phyloP scores from a whole-genome alignment of 2,329 filamentous ascomycete genomes.

The Alternaria consortialis region DNA sequence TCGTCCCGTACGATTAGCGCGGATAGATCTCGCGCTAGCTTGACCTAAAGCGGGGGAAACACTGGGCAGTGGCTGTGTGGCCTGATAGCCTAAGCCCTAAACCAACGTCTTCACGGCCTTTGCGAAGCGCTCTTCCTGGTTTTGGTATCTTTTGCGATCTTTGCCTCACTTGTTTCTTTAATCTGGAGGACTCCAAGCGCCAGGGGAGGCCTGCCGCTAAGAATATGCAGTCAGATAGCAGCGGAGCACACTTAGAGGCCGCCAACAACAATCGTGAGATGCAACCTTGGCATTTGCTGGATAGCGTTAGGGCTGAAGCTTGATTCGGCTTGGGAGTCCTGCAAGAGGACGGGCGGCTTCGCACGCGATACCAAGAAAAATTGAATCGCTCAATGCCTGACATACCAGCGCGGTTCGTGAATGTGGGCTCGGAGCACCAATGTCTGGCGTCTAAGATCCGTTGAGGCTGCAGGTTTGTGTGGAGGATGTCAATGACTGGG shows the following conservation, averaged over 20 bases:
- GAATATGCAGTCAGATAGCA: background rate
- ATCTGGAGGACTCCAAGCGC: background rate
- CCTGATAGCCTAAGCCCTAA: too few species aligned
- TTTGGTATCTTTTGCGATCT: background rate
- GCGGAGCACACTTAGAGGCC: background rate
- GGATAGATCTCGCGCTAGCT: background rate
- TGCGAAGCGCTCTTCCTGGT: background rate
- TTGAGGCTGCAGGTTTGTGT: background rate
- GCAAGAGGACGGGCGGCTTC: background rate
- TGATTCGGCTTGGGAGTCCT: background rate
- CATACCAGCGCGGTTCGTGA: background rate
- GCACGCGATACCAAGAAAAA: background rate
- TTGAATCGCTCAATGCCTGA: background rate
- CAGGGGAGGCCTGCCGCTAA: background rate
- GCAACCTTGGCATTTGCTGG: background rate
- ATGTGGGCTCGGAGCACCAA: background rate
- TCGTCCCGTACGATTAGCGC: background rate
- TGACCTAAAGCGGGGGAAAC: background rate
- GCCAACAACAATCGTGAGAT: background rate
- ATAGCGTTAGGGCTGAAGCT: background rate
- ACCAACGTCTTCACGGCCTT: background rate
- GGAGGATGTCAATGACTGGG: background rate
- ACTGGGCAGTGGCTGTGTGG: too few species aligned
- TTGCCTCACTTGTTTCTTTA: background rate
- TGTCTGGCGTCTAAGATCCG: background rate